Base-by-base conservation (phyloP, 169 alveolate species). In the Eimeria zaria region DNA sequence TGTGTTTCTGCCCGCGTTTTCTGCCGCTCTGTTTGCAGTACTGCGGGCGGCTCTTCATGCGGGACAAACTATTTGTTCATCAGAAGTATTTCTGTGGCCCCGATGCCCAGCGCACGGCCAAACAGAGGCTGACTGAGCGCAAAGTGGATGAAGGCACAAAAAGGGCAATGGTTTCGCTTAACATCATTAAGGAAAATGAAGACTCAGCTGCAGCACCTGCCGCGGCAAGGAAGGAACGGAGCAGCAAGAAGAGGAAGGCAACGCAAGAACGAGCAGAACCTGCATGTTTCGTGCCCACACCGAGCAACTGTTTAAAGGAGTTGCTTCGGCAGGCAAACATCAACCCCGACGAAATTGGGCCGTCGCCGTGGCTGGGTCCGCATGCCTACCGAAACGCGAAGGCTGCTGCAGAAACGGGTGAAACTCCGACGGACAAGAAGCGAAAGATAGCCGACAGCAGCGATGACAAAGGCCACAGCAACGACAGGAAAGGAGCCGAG, bases 41-140 rank as follows among this genome's bases (percentile, higher is more conserved):
- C 97, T 98, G 99, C 91, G 98, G 98, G 9, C 97, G 99, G 48
- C 96, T 98, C 91, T 98, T 95, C 96, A 96, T 98, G 91, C 98
- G 97, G 41, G 97, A 96, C 81, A 98, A 97, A 95, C 97, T 98
- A 58, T 67, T 71, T 33, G 46, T 97, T 60, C 99, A 98, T 94
- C 98, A 97, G 78, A 97, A 96, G 80, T 98, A 98, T 88, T 98
- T 98, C 96, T 98, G 99, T 90, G 99, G 99, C 0, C 99, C 99
- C 8, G 97, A 95, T 44, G 99, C 99, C 14, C 97, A 95, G 76
- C 97, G 99, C 67, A 98, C 99, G 5, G 99, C 97, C 76, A 98
- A 98, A 96, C 99, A 98, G 96, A 95, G 97, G 83, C 96, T 98
- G 95, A 98, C 98, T 81, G 98, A 97, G 89, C 97, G 98, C 58